Evolutionary conservation across 2,329 filamentous ascomycete genomes (phyloP).

Genomic region (Rhinocladiella mackenziei): DNA sequence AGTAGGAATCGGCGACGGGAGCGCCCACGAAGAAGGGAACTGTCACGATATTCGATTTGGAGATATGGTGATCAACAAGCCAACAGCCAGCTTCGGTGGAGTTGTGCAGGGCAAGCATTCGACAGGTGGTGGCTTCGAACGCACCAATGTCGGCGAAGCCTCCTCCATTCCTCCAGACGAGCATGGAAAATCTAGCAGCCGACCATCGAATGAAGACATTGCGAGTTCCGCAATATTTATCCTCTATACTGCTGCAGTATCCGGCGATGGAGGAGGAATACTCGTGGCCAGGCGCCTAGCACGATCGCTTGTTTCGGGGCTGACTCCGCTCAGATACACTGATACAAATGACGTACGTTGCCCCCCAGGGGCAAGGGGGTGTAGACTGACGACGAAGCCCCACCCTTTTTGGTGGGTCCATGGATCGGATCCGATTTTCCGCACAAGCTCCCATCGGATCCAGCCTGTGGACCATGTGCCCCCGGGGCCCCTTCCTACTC

Average conservation of each 20-base stretch:
- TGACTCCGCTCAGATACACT: no score
- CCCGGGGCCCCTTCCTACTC: no score
- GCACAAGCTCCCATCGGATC: no score
- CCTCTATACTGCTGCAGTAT: neutral
- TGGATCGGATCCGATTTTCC: no score
- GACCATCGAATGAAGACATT: slow-evolving; percentile 1
- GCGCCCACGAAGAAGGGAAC: slow-evolving; percentile 19
- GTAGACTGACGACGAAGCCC: no score
- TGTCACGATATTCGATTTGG: slow-evolving; percentile 29
- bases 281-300: slow-evolving; percentile 1
- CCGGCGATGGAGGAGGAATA: slow-evolving; percentile 10
- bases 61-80: slow-evolving; percentile 31
- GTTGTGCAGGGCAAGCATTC: slow-evolving; percentile 26
- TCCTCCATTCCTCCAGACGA: slow-evolving; percentile 20
- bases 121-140: slow-evolving; percentile 5
- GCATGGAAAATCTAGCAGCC: slow-evolving; percentile 19
- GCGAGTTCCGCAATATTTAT: slow-evolving; percentile 2
- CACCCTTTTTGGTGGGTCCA: no score
- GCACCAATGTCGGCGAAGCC: slow-evolving; percentile 15
- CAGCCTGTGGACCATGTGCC: no score
- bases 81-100: slow-evolving; percentile 25
- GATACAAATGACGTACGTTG: no score
- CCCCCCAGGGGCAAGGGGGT: no score
- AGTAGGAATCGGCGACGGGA: slow-evolving; percentile 32
- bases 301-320: slow-evolving; percentile 13